Conservation (phyloP, 2,329 filamentous ascomycete species). For the Xylogone sp. region DNA sequence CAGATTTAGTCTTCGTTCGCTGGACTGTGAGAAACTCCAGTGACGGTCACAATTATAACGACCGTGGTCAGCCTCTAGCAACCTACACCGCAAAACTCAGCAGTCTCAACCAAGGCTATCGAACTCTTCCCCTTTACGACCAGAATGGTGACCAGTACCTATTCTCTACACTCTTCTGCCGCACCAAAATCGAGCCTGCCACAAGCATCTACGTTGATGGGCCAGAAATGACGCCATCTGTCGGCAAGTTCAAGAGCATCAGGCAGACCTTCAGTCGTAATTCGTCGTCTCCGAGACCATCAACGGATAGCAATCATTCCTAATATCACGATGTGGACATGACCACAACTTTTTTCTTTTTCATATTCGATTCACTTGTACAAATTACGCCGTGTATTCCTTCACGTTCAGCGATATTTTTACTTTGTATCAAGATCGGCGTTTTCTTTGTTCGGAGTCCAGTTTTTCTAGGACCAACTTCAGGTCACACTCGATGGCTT, state of each 20-base stretch:
- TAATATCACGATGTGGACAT: constrained; percentile 4
- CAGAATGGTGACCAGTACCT: constrained; percentile 87
- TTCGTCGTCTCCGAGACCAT: constrained; percentile 23
- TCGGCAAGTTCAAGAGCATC: constrained; percentile 53
- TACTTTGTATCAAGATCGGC: constrained; percentile 12
- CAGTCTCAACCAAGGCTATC: constrained; percentile 87
- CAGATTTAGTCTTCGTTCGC: constrained; percentile 87
- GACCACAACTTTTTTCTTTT: background rate
- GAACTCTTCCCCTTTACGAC: constrained; percentile 86
- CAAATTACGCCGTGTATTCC: constrained; percentile 14
- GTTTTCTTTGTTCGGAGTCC: constrained; percentile 15
- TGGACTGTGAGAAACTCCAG: constrained; percentile 87
- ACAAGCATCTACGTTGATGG: constrained; percentile 54
- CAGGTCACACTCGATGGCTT: background rate
- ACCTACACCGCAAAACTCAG: constrained; percentile 90
- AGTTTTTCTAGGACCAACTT: constrained; percentile 10
- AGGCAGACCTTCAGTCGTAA: constrained; percentile 52
- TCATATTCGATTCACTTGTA: constrained; percentile 16
- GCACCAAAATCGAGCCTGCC: constrained; percentile 64
- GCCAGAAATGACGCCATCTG: constrained; percentile 37
- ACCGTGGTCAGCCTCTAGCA: constrained; percentile 63
- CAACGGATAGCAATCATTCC: constrained; percentile 15
- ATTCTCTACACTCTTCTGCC: constrained; percentile 92
- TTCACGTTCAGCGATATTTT: constrained; percentile 2
- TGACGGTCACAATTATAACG: constrained; percentile 68